Evolutionary conservation across 495 filamentous ascomycete species (phyloP).

Genomic region (Cercophora samala): DNA sequence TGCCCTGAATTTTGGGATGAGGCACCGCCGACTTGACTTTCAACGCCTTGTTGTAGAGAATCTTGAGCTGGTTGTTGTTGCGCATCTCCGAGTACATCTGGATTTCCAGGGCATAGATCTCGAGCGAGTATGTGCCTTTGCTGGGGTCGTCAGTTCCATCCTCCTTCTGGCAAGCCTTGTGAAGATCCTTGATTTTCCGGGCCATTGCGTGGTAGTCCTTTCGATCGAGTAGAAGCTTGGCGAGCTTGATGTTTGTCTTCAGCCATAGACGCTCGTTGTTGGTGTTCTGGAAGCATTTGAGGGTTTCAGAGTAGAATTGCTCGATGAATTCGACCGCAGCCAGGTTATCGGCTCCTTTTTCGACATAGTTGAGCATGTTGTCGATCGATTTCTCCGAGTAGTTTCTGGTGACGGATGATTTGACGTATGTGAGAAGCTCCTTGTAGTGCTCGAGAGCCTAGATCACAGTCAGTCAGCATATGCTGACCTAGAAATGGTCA

Average conservation of each 20-base stretch:
- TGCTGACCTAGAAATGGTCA: background rate
- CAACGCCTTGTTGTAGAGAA: conserved; percentile 83
- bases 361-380: conserved; percentile 98
- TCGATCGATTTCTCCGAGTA: conserved; percentile 99
- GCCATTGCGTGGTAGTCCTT: conserved; percentile 80
- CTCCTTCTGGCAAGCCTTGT: conserved; percentile 81
- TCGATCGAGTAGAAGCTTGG: conserved; percentile 82
- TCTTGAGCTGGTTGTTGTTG: conserved; percentile 96
- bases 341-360: conserved; percentile 82
- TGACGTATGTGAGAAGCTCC: conserved; percentile 95
- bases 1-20: conserved; percentile 97
- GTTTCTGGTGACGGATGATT: conserved; percentile 93
- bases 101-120: conserved; percentile 95
- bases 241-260: conserved; percentile 97
- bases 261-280: conserved; percentile 98
- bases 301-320: conserved; percentile 88
- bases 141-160: conserved; percentile 91
- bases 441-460: conserved; percentile 93
- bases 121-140: conserved; percentile 93
- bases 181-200: conserved; percentile 82
- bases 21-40: conserved; percentile 91
- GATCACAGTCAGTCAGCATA: conserved; percentile 4
- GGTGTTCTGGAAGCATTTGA: conserved; percentile 91
- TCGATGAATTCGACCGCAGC: conserved; percentile 82
- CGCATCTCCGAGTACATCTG: conserved; percentile 97